Evolutionary conservation across 2,329 filamentous ascomycete species (phyloP).

Genomic region (Chrysoporthe deuterocubensis): DNA sequence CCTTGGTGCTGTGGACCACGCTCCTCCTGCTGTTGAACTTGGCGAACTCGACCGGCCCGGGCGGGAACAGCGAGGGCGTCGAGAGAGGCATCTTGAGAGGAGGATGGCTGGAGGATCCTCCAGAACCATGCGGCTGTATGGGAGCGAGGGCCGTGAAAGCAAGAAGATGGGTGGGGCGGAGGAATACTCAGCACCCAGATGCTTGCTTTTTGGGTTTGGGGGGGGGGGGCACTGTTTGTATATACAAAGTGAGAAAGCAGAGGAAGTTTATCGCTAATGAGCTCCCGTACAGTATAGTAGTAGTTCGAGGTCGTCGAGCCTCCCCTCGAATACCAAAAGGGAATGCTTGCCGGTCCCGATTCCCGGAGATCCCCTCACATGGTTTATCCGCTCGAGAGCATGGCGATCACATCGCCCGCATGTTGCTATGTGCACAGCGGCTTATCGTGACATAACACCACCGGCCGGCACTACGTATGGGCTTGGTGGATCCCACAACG

Average conservation of each 20-base stretch:
- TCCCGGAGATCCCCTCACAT: neutral
- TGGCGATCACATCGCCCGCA: neutral
- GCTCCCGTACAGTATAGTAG: too few species aligned
- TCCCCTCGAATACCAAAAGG: neutral
- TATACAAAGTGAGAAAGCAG: too few species aligned
- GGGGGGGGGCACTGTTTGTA: too few species aligned
- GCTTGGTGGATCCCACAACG: too few species aligned
- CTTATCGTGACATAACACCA: conserved; percentile 6
- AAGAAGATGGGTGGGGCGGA: too few species aligned
- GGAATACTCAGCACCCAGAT: too few species aligned
- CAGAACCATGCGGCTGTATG: too few species aligned
- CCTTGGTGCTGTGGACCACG: conserved; percentile 90
- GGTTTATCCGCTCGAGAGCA: neutral
- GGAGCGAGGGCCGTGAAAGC: too few species aligned
- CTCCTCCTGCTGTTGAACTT: conserved; percentile 81
- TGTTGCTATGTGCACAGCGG: too few species aligned
- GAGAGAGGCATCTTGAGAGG: conserved; percentile 50
- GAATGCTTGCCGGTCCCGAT: neutral
- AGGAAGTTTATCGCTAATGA: too few species aligned
- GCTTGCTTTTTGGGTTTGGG: too few species aligned
- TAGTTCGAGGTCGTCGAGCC: too few species aligned
- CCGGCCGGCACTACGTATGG: neutral
- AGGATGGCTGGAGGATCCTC: neutral
- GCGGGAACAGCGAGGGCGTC: conserved; percentile 51
- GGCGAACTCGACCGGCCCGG: conserved; percentile 55